These are phyloP conservation scores for Psilocybe sp. DNA, from an alignment of 768 basidiomycete species.

Conservation along the genomic window DNA sequence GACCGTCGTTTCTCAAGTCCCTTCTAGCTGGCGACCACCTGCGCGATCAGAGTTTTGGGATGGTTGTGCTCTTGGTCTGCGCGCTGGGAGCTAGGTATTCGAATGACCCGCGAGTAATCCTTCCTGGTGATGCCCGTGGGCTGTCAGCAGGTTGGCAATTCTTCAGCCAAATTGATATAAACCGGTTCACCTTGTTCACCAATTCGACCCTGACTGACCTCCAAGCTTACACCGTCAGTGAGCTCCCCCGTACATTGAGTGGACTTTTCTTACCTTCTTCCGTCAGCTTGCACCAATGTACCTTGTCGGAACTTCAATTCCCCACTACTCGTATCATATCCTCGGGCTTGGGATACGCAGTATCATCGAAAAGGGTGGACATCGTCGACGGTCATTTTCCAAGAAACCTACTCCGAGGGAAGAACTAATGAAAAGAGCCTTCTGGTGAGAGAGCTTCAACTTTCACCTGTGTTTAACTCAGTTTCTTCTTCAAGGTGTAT, in stretches of 20 bases:
- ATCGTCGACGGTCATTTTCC: conserved; percentile 43
- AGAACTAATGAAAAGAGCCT: conserved; percentile 60
- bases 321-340: conserved; percentile 54
- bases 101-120: conserved; percentile 40
- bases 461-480: background rate
- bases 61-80: conserved; percentile 60
- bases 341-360: conserved; percentile 56
- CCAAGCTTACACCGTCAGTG: conserved; percentile 60
- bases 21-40: conserved; percentile 45
- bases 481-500: conserved; percentile 20
- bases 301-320: conserved; percentile 42
- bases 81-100: conserved; percentile 59
- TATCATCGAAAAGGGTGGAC: conserved; percentile 62
- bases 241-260: conserved; percentile 19
- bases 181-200: conserved; percentile 56
- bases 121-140: conserved; percentile 31
- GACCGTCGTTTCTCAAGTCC: conserved; percentile 58
- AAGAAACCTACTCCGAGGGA: conserved; percentile 36
- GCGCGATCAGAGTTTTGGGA: conserved; percentile 47
- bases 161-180: conserved; percentile 57
- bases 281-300: conserved; percentile 26
- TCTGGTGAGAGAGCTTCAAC: conserved; percentile 37
- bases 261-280: background rate
- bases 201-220: conserved; percentile 65
- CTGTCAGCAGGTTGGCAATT: conserved; percentile 58